Percentiles rank a stretch among this genome's conserved stretches.
phyloP scores from a whole-genome alignment of 192 early-diverging fungal genomes.

The Fimicolochytrium jonesii region DNA sequence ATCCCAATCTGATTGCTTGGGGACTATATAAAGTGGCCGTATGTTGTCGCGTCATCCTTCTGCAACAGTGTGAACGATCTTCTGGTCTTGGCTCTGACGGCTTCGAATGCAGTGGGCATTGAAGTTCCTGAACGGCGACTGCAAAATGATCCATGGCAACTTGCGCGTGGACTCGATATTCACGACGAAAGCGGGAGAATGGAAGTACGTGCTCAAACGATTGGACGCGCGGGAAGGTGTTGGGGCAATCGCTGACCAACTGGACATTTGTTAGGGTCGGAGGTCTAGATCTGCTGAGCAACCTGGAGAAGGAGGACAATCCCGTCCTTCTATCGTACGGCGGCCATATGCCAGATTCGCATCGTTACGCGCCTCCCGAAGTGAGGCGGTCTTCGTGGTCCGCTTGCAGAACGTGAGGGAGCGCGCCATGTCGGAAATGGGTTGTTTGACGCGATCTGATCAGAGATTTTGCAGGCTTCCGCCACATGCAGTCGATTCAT shows the following conservation, averaged over 20 bases:
- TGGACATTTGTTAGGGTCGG: constrained; percentile 53
- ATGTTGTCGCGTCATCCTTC: constrained; percentile 17
- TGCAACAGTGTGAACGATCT: background rate
- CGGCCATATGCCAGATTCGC: constrained; percentile 56
- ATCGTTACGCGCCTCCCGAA: constrained; percentile 72
- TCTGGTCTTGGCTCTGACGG: background rate
- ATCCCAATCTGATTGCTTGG: constrained; percentile 62
- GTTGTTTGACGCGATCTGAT: too few relatives aligned
- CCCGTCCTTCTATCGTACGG: constrained; percentile 61
- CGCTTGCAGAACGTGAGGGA: constrained; percentile 52
- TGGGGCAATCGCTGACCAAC: background rate
- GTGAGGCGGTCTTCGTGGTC: constrained; percentile 59
- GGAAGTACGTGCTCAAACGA: constrained; percentile 48
- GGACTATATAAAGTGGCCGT: constrained; percentile 89
- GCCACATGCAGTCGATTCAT: constrained; percentile 67
- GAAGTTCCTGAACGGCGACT: constrained; percentile 84
- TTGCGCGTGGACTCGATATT: constrained; percentile 74
- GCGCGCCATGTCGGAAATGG: background rate
- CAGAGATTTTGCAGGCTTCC: constrained; percentile 29
- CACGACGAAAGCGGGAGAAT: constrained; percentile 88
- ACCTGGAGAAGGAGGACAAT: constrained; percentile 60
- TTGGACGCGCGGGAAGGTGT: too few relatives aligned
- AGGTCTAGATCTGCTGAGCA: constrained; percentile 78
- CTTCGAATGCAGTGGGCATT: constrained; percentile 59
- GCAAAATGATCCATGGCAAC: constrained; percentile 83